These are phyloP conservation scores for Penicillium taxi DNA, from an alignment of 495 filamentous ascomycete species.

Conservation along the genomic window DNA sequence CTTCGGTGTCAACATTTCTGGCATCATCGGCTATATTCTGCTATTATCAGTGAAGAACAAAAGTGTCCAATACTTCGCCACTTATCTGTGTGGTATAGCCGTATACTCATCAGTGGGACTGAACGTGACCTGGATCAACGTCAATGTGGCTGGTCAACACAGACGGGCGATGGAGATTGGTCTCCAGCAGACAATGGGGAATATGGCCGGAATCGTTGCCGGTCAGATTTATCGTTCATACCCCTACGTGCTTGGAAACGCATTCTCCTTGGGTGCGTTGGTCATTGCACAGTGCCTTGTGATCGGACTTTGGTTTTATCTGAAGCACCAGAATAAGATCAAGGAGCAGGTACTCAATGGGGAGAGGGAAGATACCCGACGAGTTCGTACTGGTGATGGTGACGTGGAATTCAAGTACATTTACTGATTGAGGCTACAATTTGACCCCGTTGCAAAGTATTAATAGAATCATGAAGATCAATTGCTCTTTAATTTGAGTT, in stretches of 20 bases:
- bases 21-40: slow-evolving; percentile 45
- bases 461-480: background rate
- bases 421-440: background rate
- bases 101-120: slow-evolving; percentile 44
- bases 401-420: slow-evolving; percentile 42
- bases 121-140: slow-evolving; percentile 49
- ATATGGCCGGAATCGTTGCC: slow-evolving; percentile 47
- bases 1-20: slow-evolving; percentile 36
- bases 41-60: slow-evolving; percentile 33
- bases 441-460: background rate
- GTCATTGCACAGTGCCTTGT: slow-evolving; percentile 34
- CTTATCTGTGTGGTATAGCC: slow-evolving; percentile 45
- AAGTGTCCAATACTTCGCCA: slow-evolving; percentile 48
- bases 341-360: slow-evolving; percentile 37
- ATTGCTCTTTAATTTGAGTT: too few species aligned
- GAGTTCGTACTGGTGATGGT: slow-evolving; percentile 38
- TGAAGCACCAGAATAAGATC: slow-evolving; percentile 29
- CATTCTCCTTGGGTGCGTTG: slow-evolving; percentile 40
- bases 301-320: slow-evolving; percentile 30
- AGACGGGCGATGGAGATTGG: slow-evolving; percentile 48
- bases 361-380: slow-evolving; percentile 34
- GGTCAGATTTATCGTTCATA: slow-evolving; percentile 44
- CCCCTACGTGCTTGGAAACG: slow-evolving; percentile 46
- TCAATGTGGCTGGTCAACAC: slow-evolving; percentile 52
- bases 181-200: slow-evolving; percentile 51